A percentile compares a stretch with the other conserved stretches of the same genome.
Evolutionary conservation across 805 yeast species (phyloP).

Genomic region (Sungouiella blattae): DNA sequence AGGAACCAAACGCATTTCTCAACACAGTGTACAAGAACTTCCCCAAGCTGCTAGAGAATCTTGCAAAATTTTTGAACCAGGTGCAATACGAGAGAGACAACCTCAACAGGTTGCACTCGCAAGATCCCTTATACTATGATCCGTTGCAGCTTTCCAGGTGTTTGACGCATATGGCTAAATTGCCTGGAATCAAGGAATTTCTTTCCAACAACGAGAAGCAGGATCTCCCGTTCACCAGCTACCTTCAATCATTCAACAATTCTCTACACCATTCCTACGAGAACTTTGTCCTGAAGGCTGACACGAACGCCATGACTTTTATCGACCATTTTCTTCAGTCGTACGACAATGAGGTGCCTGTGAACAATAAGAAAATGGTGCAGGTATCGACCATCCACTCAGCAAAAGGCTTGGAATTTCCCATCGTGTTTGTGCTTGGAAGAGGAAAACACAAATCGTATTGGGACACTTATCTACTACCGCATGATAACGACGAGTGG

Average conservation of each 20-base stretch:
- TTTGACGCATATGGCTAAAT: conserved; percentile 9
- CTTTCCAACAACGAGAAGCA: conserved; percentile 1
- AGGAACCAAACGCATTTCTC: background rate
- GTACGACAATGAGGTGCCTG: conserved; percentile 36
- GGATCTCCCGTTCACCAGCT: conserved; percentile 2
- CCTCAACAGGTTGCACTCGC: conserved; percentile 5
- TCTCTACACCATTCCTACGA: conserved; percentile 14
- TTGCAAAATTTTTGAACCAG: conserved; percentile 10
- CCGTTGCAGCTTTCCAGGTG: conserved; percentile 11
- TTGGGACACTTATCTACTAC: too few relatives aligned
- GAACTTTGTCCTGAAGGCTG: conserved; percentile 4
- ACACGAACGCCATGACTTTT: conserved; percentile 17
- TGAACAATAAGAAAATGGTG: conserved; percentile 28
- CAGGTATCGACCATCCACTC: conserved; percentile 69
- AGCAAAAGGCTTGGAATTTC: conserved; percentile 73
- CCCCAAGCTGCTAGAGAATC: conserved; percentile 6
- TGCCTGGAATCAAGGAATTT: conserved; percentile 7
- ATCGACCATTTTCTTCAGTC: conserved; percentile 38
- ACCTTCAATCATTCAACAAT: conserved; percentile 12
- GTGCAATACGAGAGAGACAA: conserved; percentile 11
- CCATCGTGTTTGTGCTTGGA: conserved; percentile 53
- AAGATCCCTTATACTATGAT: conserved; percentile 6
- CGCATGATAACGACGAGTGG: too few relatives aligned
- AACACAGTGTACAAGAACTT: conserved; percentile 8
- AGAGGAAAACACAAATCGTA: conserved; percentile 1